A percentile compares a stretch with the other conserved stretches of the same genome.
phyloP scores from a whole-genome alignment of 768 basidiomycete genomes.

The Tremella fuciformis region DNA sequence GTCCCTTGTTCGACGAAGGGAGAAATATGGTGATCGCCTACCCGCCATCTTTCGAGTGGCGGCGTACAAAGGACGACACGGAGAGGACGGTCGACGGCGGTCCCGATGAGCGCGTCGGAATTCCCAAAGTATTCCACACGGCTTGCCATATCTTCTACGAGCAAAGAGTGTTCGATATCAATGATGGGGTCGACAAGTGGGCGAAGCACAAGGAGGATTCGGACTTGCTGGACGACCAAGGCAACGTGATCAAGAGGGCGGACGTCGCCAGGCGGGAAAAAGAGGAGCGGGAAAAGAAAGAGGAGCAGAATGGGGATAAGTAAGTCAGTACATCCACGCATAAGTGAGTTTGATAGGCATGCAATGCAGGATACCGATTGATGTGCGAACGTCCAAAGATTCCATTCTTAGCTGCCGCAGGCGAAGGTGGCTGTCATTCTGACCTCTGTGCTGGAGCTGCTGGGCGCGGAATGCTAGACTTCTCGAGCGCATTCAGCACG shows the following conservation, averaged over 20 bases:
- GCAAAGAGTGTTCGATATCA: slow-evolving; percentile 32
- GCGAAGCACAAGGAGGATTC: slow-evolving; percentile 34
- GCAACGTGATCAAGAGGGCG: no score
- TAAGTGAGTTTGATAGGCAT: no score
- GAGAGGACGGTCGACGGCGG: slow-evolving; percentile 5
- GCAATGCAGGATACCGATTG: no score
- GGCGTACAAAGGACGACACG: slow-evolving; percentile 20
- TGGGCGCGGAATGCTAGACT: no score
- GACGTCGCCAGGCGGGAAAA: no score
- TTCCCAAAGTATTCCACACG: slow-evolving; percentile 29
- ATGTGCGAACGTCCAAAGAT: no score
- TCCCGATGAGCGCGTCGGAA: slow-evolving; percentile 15
- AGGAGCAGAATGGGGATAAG: no score
- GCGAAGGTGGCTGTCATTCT: neutral
- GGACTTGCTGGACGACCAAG: slow-evolving; percentile 35
- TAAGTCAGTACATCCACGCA: no score
- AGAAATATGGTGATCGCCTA: slow-evolving; percentile 46
- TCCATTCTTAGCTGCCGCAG: neutral
- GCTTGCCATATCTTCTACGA: slow-evolving; percentile 44
- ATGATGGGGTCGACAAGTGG: slow-evolving; percentile 40
- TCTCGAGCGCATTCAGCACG: slow-evolving; percentile 24
- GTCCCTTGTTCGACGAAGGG: slow-evolving; percentile 42
- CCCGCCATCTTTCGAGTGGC: slow-evolving; percentile 41
- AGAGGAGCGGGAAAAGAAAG: no score
- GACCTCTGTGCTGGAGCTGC: no score